Percentiles rank a stretch among this genome's conserved stretches.
Conservation (phyloP, 1,284 basidiomycete genomes). For the Xerocomus amazonicus region DNA sequence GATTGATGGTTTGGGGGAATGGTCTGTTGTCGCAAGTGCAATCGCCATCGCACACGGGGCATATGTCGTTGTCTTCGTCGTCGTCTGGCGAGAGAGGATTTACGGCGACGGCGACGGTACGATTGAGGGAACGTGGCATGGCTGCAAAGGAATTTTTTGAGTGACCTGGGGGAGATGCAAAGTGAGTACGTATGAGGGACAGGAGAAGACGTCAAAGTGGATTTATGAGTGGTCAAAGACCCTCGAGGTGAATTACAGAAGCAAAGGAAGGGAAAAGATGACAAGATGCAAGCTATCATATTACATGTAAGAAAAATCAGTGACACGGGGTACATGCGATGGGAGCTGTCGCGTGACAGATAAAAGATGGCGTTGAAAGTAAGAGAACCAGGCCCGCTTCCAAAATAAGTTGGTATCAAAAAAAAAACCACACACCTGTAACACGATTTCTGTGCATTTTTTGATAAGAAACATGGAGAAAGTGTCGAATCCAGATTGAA, state of each 20-base stretch:
- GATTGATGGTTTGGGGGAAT: slow-evolving; percentile 26
- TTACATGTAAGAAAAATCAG: slow-evolving; percentile 39
- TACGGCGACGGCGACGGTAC: slow-evolving; percentile 53
- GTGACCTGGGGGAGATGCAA: slow-evolving; percentile 38
- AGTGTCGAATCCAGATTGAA: slow-evolving; percentile 47
- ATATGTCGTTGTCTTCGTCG: slow-evolving; percentile 77
- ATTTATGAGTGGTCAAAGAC: slow-evolving; percentile 15
- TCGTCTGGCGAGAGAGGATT: slow-evolving; percentile 39
- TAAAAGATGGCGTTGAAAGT: slow-evolving; percentile 31
- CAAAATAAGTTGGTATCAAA: slow-evolving; percentile 25
- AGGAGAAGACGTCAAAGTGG: slow-evolving; percentile 24
- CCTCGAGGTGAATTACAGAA: slow-evolving; percentile 25
- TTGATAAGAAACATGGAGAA: slow-evolving; percentile 47
- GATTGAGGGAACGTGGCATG: slow-evolving; percentile 65
- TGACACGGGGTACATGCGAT: slow-evolving; percentile 31
- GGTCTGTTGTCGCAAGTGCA: slow-evolving; percentile 65
- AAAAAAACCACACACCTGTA: slow-evolving; percentile 38
- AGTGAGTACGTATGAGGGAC: slow-evolving; percentile 24
- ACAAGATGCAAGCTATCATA: slow-evolving; percentile 26
- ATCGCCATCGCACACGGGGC: slow-evolving; percentile 81
- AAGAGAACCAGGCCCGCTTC: slow-evolving; percentile 20
- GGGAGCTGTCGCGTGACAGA: slow-evolving; percentile 36
- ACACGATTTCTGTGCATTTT: slow-evolving; percentile 51
- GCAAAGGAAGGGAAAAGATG: slow-evolving; percentile 1
- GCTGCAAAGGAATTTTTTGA: slow-evolving; percentile 54